Percentiles rank a stretch among this genome's conserved stretches.
Conservation (phyloP, 2,329 filamentous ascomycete genomes). For the Mariannaea sp. region DNA sequence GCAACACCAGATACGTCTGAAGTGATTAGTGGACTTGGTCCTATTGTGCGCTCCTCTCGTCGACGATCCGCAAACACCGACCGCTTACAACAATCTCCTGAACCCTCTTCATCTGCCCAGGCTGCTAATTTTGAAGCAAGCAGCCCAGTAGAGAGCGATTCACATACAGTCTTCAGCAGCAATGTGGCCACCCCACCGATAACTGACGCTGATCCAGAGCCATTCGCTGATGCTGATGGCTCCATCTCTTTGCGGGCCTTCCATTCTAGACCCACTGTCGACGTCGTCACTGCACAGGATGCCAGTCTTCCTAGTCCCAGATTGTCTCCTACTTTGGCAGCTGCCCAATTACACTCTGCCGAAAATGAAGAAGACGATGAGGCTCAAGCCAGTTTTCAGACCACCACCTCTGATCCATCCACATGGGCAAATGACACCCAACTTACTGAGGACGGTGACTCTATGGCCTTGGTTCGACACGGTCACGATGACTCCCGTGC, state of each 20-base stretch:
- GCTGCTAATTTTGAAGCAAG: conserved; percentile 49
- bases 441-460: conserved; percentile 40
- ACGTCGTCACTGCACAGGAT: conserved; percentile 78
- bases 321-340: conserved; percentile 86
- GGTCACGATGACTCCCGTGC: conserved; percentile 33
- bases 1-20: conserved; percentile 65
- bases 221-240: conserved; percentile 58
- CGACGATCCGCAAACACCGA: conserved; percentile 50
- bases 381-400: conserved; percentile 42
- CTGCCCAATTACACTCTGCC: conserved; percentile 58
- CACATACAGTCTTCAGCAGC: conserved; percentile 64
- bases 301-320: conserved; percentile 94
- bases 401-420: conserved; percentile 36
- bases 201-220: conserved; percentile 71
- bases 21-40: conserved; percentile 33
- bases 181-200: conserved; percentile 76
- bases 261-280: conserved; percentile 60
- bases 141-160: conserved; percentile 60
- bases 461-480: conserved; percentile 35
- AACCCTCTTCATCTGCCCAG: conserved; percentile 48
- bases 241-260: conserved; percentile 53
- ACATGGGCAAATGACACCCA: conserved; percentile 51
- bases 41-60: conserved; percentile 44
- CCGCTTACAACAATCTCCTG: conserved; percentile 50
- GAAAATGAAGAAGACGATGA: conserved; percentile 52